Conservation (phyloP, 495 filamentous ascomycete species). For the Aspergillus mulundensis region DNA sequence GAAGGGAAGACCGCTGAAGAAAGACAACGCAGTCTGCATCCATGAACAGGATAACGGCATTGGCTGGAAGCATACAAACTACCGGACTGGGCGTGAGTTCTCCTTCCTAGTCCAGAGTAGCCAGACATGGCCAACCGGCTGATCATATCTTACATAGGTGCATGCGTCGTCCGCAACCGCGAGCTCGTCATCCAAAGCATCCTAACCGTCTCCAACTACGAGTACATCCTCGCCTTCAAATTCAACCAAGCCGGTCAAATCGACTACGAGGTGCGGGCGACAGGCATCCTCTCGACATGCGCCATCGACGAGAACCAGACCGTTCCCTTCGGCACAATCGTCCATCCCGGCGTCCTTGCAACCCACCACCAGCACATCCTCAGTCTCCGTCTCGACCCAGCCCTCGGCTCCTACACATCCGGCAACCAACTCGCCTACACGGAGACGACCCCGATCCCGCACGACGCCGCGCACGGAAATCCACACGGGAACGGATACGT, state of each 20-base stretch:
- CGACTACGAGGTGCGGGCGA: constrained; percentile 77
- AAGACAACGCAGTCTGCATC: constrained; percentile 57
- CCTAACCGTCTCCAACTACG: constrained; percentile 78
- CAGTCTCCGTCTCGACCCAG: constrained; percentile 78
- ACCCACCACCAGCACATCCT: constrained; percentile 87
- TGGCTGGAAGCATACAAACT: constrained; percentile 68
- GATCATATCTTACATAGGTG: constrained; percentile 52
- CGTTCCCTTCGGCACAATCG: constrained; percentile 74
- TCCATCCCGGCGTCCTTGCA: constrained; percentile 78
- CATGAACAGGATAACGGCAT: constrained; percentile 68
- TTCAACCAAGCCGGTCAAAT: constrained; percentile 80
- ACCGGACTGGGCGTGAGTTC: too few relatives aligned
- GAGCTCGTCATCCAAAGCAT: constrained; percentile 67
- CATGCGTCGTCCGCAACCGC: constrained; percentile 52
- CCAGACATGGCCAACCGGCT: too few relatives aligned
- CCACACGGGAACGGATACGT: too few relatives aligned
- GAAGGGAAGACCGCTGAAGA: constrained; percentile 46
- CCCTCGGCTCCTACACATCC: constrained; percentile 67
- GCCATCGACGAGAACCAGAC: constrained; percentile 60
- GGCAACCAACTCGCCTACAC: too few relatives aligned
- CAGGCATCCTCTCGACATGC: constrained; percentile 77
- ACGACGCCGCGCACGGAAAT: too few relatives aligned
- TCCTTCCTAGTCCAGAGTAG: too few relatives aligned
- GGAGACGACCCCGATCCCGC: constrained; percentile 69
- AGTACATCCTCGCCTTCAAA: constrained; percentile 80